Evolutionary conservation across 805 yeast species (phyloP), one percentile per base, ranked within the genome.

Genomic region (Candida morakotiae): DNA sequence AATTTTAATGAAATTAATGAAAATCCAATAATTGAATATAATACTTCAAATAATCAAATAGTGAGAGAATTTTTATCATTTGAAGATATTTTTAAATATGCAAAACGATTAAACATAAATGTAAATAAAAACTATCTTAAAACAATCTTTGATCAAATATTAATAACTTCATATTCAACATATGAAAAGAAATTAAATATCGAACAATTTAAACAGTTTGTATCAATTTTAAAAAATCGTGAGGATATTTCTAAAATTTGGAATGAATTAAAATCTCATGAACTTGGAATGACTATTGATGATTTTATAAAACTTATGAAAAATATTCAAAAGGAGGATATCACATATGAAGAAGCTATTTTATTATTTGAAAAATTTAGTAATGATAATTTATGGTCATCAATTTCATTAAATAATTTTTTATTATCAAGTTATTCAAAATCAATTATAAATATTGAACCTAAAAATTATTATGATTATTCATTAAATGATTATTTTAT

Each of bases 401-500:
- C 49, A 10, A 62, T 56, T 20, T 48, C 49, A 30, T 46, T 74
- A 42, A 55, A 66, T 26, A 67, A 67, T 36, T 53, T 60, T 39
- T 52, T 75, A 13, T 26, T 55, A 21, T 55, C 71, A 5, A 57
- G 51, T 35, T 54, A 51, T 39, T 48, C 53, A 4, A 22, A 41
- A 13, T 52, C 58, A 7, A 44, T 51, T 28, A 21, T 26, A 11
- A 30, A 31, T 9, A 42, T 43, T 3, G 45, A 45, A 20, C 34
- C 38, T 1, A 38, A 28, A 5, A 47, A 39, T 9, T 66, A 65
- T 40, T 64, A 48, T 35, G 39, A 47, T 15, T 50, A 54, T 28
- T 98, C 98, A 0, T 52, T 93, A 25, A 86, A 79, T 52, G 91
- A 89, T 49, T 93, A 94, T 56, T 87, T 67, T 53, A 84, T 94